Evolutionary conservation across 768 basidiomycete species (phyloP), one percentile per base, ranked within the genome.

Genomic region (Boletus vermiculosoides): DNA sequence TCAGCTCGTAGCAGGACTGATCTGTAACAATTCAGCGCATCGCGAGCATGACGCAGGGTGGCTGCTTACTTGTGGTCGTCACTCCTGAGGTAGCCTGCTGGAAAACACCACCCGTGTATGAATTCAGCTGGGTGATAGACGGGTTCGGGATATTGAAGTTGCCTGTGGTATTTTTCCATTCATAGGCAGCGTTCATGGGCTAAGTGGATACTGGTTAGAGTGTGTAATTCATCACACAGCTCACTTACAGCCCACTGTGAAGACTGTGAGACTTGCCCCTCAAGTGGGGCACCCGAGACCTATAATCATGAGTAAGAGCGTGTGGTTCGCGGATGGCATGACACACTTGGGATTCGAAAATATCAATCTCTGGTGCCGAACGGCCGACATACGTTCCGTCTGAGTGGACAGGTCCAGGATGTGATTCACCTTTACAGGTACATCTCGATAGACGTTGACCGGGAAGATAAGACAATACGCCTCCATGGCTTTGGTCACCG

Each of bases 371-470:
- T 2, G 93, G 93, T 5, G 93, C 90, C 30, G 87, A 70, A 48
- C 94, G 83, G 12, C 92, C 94, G 23, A 88, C 83, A 65, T 83
- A 94, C 3, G 86, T 79, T 31, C 93, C 93, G 61, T 96, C 90
- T 0, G 61, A 56, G 57, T 87, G 85, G 47, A 83, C 71, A 23
- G 94, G 94, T 10, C 95, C 95, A 4, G 95, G 95, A 72, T 97
- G 94, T 9, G 85, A 77, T 72, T 95, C 90, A 25, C 86, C 85
- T 13, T 78, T 72, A 68, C 96, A 98, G 2, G 96, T 98, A 71
- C 96, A 98, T 45, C 89, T 78, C 7, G 90, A 92, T 28, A 97
- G 76, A 52, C 85, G 82, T 68, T 97, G 94, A 13, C 96, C 96
- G 1, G 87, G 90, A 44, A 97, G 87, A 70, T 80, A 97, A 0